A percentile compares a stretch with the other conserved stretches of the same genome.
These are phyloP conservation scores for Pisolithus tinctorius DNA, from an alignment of 768 basidiomycete species.

Conservation along the genomic window DNA sequence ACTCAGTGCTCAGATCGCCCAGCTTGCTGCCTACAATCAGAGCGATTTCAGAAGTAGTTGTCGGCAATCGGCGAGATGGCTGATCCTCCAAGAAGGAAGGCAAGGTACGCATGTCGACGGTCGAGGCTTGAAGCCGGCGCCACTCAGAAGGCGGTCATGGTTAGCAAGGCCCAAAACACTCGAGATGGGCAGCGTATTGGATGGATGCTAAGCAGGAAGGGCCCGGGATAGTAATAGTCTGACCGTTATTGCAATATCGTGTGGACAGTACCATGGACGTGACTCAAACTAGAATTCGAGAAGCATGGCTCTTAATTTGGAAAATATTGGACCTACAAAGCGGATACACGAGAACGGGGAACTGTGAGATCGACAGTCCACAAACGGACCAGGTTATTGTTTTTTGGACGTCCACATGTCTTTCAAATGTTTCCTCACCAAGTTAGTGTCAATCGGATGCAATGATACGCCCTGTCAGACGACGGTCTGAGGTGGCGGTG, in stretches of 20 bases:
- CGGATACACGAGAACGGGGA: not conserved
- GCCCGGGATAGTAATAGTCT: not conserved
- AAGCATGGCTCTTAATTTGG: not conserved
- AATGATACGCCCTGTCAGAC: not conserved
- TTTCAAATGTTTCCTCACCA: not conserved
- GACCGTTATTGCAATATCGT: not conserved
- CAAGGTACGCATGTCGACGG: not conserved
- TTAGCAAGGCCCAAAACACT: not conserved
- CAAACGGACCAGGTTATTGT: constrained; percentile 1
- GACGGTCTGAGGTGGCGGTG: not conserved
- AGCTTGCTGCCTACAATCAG: not conserved
- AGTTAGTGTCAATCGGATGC: not conserved
- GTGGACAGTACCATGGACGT: not conserved
- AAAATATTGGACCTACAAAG: not conserved
- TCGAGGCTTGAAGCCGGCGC: not conserved
- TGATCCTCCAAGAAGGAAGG: not conserved
- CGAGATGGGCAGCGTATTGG: not conserved
- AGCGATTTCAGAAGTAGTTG: not conserved
- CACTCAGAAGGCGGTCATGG: not conserved
- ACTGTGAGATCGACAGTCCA: not conserved
- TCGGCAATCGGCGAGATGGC: not conserved
- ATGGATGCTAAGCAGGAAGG: not conserved
- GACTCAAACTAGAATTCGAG: not conserved
- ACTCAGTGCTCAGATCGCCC: not conserved
- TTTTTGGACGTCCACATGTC: not conserved